Percentiles rank a stretch among this genome's conserved stretches.
phyloP scores from a whole-genome alignment of 2,329 filamentous ascomycete species.

The Sporothrix euskadiensis region DNA sequence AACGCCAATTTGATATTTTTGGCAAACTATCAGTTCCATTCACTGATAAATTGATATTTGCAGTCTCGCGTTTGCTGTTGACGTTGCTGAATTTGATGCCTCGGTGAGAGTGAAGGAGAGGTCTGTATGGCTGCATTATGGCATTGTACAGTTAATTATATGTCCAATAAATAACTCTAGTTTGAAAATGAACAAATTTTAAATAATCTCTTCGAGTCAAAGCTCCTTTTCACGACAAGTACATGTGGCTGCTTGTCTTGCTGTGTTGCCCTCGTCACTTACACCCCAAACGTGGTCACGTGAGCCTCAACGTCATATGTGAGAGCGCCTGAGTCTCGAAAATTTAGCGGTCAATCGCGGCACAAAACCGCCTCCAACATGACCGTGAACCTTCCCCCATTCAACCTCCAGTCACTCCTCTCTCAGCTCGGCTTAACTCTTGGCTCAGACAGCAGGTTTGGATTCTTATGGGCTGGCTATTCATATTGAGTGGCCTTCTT shows the following conservation, averaged over 20 bases:
- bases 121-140: neutral
- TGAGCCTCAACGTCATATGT: neutral
- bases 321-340: neutral
- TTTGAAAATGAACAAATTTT: too few relatives aligned
- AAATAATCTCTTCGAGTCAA: neutral
- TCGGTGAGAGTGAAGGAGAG: neutral
- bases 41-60: neutral
- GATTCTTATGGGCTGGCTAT: neutral
- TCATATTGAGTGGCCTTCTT: too few relatives aligned
- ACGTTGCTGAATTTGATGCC: neutral
- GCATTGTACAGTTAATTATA: neutral
- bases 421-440: neutral
- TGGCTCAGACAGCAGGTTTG: too few relatives aligned
- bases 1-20: neutral
- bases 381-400: neutral
- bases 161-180: too few relatives aligned
- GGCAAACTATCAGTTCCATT: too few relatives aligned
- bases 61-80: neutral
- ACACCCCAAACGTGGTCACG: neutral
- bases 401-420: neutral
- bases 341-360: constrained; percentile 13
- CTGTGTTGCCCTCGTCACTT: neutral
- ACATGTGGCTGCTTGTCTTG: neutral
- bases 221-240: neutral
- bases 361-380: neutral